Conservation (phyloP, 129 eudicot genomes). For the Tagetes erecta region DNA sequence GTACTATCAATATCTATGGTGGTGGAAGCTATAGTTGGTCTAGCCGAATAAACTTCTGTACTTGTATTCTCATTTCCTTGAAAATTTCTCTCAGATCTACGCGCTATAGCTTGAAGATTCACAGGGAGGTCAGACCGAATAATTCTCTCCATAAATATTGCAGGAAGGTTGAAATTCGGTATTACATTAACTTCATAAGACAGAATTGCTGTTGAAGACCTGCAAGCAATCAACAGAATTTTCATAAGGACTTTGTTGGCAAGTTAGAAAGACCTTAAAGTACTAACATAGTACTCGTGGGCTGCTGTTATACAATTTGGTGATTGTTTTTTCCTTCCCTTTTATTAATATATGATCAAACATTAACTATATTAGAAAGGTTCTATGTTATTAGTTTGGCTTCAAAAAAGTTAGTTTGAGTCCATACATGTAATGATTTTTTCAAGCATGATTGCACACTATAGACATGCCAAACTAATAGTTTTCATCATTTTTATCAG, state of each 20-base stretch:
- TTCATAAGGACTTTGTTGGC: slow-evolving; percentile 11
- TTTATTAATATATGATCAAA: background rate
- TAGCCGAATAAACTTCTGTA: slow-evolving; percentile 27
- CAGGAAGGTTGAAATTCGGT: slow-evolving; percentile 83
- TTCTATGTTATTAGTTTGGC: background rate
- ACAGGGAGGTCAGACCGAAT: slow-evolving; percentile 93
- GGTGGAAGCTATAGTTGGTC: slow-evolving; percentile 36
- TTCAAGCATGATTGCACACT: background rate
- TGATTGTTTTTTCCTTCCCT: slow-evolving; percentile 4
- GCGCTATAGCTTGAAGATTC: slow-evolving; percentile 94
- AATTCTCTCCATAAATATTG: slow-evolving; percentile 90
- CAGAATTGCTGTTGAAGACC: slow-evolving; percentile 59
- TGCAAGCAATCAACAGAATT: slow-evolving; percentile 36
- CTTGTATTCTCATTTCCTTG: slow-evolving; percentile 50
- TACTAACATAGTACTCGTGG: background rate
- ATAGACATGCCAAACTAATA: slow-evolving; percentile 4
- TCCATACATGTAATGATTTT: background rate
- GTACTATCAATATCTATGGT: slow-evolving; percentile 38
- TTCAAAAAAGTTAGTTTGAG: background rate
- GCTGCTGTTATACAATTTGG: background rate
- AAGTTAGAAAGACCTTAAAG: background rate
- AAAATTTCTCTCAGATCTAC: slow-evolving; percentile 73
- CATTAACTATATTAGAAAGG: background rate
- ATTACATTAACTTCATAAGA: slow-evolving; percentile 92
- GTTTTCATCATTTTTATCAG: background rate